Evolutionary conservation across 202 grass and related monocot species (phyloP).

Genomic region (Schoenoplectus triqueter): DNA sequence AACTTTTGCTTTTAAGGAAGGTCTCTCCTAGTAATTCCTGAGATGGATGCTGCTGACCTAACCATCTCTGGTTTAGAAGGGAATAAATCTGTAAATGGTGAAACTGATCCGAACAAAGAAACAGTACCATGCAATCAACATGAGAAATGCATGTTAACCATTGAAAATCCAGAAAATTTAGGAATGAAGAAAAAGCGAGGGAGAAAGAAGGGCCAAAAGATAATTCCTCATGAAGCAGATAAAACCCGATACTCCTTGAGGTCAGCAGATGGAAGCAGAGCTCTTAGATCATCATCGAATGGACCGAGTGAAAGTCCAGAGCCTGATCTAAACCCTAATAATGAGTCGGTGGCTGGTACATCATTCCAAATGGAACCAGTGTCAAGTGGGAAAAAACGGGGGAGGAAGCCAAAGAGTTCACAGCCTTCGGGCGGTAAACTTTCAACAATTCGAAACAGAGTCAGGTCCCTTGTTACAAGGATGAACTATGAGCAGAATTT

Average conservation of each 20-base stretch:
- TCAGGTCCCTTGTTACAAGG: conserved; percentile 77
- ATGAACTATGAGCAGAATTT: conserved; percentile 90
- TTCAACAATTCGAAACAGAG: conserved; percentile 54
- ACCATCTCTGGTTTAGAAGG: conserved; percentile 7
- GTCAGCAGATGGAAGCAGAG: conserved; percentile 49
- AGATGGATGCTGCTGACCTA: conserved; percentile 23
- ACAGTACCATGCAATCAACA: conserved; percentile 42
- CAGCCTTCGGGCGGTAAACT: conserved; percentile 39
- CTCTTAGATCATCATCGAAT: conserved; percentile 50
- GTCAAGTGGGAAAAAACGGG: conserved; percentile 45
- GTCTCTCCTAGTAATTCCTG: background rate
- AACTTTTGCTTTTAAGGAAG: conserved; percentile 7
- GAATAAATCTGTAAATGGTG: conserved; percentile 1
- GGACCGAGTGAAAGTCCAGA: conserved; percentile 22
- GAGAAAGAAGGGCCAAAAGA: conserved; percentile 39
- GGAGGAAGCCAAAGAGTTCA: conserved; percentile 35
- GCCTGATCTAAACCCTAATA: conserved; percentile 24
- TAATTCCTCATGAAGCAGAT: conserved; percentile 44
- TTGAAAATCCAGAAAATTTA: conserved; percentile 56
- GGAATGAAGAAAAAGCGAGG: conserved; percentile 53
- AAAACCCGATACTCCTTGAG: conserved; percentile 50
- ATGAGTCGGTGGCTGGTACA: conserved; percentile 43
- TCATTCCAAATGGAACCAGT: conserved; percentile 33
- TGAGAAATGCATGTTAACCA: conserved; percentile 36
- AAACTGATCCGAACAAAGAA: conserved; percentile 22